Evolutionary conservation across 1,284 basidiomycete species (phyloP).

Genomic region (Papiliotrema flavescens): DNA sequence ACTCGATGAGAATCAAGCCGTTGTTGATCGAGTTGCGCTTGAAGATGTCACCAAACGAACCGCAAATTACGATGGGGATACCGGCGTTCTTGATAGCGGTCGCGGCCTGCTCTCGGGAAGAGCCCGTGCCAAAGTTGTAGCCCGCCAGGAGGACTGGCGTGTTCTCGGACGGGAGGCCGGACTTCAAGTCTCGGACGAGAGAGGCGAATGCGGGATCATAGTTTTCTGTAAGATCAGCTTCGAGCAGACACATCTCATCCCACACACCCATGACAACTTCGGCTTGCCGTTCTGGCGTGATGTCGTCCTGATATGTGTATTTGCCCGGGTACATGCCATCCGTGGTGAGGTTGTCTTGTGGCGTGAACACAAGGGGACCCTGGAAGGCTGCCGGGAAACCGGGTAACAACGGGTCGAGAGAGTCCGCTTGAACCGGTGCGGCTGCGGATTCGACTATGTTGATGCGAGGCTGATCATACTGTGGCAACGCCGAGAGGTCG

Average conservation of each 20-base stretch:
- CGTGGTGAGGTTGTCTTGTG: slow-evolving; percentile 97
- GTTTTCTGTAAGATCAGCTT: slow-evolving; percentile 61
- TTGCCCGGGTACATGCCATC: slow-evolving; percentile 99
- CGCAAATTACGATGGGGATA: slow-evolving; percentile 87
- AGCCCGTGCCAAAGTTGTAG: slow-evolving; percentile 98
- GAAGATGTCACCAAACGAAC: slow-evolving; percentile 98
- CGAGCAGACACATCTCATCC: background rate
- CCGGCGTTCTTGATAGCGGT: slow-evolving; percentile 94
- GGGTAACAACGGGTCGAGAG: slow-evolving; percentile 63
- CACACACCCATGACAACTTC: slow-evolving; percentile 72
- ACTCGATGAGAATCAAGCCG: slow-evolving; percentile 91
- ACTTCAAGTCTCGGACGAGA: slow-evolving; percentile 62
- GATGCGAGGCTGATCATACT: slow-evolving; percentile 48
- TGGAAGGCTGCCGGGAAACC: slow-evolving; percentile 80
- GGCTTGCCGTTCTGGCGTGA: slow-evolving; percentile 89
- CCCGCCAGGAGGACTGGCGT: slow-evolving; percentile 74
- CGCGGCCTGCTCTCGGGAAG: slow-evolving; percentile 97
- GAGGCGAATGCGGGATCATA: slow-evolving; percentile 86
- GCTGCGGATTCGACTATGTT: slow-evolving; percentile 40
- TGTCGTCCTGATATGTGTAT: slow-evolving; percentile 99
- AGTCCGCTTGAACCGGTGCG: slow-evolving; percentile 6
- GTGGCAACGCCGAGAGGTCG: slow-evolving; percentile 58
- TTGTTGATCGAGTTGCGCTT: slow-evolving; percentile 99
- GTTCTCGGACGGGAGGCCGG: slow-evolving; percentile 19
- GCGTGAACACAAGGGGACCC: slow-evolving; percentile 83